phyloP scores from a whole-genome alignment of 208 protist genomes.

The Wallacemonas sp. region DNA sequence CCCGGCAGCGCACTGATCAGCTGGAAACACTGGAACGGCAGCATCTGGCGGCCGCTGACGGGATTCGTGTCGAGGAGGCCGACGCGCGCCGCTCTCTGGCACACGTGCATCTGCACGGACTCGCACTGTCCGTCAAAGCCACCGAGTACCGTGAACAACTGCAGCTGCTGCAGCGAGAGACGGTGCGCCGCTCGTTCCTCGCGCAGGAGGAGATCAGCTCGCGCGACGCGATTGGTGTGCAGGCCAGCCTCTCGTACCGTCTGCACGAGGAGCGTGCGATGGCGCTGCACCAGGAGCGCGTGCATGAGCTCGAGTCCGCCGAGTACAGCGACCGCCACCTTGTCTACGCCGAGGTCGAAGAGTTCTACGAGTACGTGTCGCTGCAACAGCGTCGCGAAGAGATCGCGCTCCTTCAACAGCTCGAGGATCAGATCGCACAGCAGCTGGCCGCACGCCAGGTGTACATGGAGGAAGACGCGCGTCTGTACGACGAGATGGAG shows the following conservation, averaged over 20 bases:
- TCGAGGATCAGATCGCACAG: constrained; percentile 43
- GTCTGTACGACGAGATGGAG: constrained; percentile 61
- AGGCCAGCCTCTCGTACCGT: constrained; percentile 27
- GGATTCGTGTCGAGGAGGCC: constrained; percentile 24
- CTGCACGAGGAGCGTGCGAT: constrained; percentile 43
- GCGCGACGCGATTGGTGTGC: constrained; percentile 27
- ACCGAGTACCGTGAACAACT: constrained; percentile 22
- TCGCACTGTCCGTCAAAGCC: constrained; percentile 10
- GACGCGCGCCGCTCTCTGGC: constrained; percentile 13
- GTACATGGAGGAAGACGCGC: constrained; percentile 47
- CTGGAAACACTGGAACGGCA: constrained; percentile 23
- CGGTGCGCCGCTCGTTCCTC: constrained; percentile 26
- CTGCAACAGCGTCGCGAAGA: constrained; percentile 33
- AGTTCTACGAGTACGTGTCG: constrained; percentile 30
- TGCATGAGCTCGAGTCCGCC: constrained; percentile 33
- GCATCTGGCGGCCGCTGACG: constrained; percentile 1
- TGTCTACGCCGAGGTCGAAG: constrained; percentile 32
- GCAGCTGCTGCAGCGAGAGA: constrained; percentile 30
- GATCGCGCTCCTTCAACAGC: constrained; percentile 19
- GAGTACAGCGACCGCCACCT: constrained; percentile 43
- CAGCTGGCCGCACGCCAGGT: constrained; percentile 44
- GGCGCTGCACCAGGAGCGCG: constrained; percentile 31
- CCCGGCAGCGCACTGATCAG: constrained; percentile 16
- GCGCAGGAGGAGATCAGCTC: constrained; percentile 37
- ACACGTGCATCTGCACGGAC: constrained; percentile 9